phyloP scores from a whole-genome alignment of 495 filamentous ascomycete species.

The Penicillium mononematosum region DNA sequence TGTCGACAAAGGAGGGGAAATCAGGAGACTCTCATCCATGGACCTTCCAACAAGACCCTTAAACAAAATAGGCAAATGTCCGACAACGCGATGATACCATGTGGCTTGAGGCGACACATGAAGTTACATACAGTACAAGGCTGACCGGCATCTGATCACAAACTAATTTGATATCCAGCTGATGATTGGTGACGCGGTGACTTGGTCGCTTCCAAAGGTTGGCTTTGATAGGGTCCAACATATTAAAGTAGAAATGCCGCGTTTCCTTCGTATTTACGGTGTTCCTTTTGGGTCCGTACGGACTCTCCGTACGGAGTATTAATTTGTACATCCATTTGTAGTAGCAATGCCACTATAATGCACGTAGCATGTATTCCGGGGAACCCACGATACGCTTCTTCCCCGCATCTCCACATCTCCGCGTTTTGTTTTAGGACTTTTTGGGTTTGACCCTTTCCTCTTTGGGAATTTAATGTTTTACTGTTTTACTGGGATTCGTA shows the following conservation, averaged over 20 bases:
- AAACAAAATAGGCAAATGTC: conserved; percentile 9
- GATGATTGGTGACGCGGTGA: conserved; percentile 7
- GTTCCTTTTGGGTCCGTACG: background rate
- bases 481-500: background rate
- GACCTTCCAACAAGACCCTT: background rate
- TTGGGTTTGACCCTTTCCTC: background rate
- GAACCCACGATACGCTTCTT: background rate
- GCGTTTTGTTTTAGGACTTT: background rate
- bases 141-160: background rate
- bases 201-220: background rate
- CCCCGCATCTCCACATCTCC: conserved; percentile 20
- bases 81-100: conserved; percentile 26
- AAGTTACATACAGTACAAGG: conserved; percentile 24
- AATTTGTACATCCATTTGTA: background rate
- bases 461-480: background rate
- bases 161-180: background rate
- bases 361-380: background rate
- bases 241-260: background rate
- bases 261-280: background rate
- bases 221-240: background rate
- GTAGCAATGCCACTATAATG: background rate
- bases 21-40: background rate
- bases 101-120: conserved; percentile 21
- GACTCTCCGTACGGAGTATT: too few species aligned
- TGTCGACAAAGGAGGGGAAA: background rate